Base-by-base conservation (phyloP, 108 stramenopile species). In the Fistulifera pelliculosa region DNA sequence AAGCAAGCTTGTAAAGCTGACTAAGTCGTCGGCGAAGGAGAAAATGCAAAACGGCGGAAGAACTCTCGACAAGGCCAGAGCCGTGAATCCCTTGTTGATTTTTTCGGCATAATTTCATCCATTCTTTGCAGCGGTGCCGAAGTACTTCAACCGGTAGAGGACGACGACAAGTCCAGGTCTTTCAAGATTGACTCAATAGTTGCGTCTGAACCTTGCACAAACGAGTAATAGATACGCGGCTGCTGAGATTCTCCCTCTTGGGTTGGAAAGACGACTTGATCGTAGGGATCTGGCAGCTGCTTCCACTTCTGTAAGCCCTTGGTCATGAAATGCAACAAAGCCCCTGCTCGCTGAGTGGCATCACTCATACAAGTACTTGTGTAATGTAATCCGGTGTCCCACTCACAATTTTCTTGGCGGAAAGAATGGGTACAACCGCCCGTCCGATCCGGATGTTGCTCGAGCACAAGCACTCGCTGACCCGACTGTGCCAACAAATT, bases 351-450 rank as follows among this genome's bases (percentile, higher is more conserved):
- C 31, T 35, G 31, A 35, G 31, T 35, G 31, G 62, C 27, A 63
- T 35, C 31, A 35, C 31, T 17, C 17, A 21, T 60, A 22, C 56
- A 47, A 6, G 68, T 35, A 35, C 31, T 35, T 3, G 31, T 75
- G 58, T 79, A 79, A 47, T 79, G 78, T 2, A 79, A 41, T 39
- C 78, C 78, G 3, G 78, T 69, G 27, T 72, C 78, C 66, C 66
- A 79, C 38, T 79, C 78, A 28, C 70, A 79, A 24, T 45, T 51
- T 19, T 66, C 28, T 16, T 65, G 38, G 3, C 71, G 41, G 47
- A 79, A 79, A 16, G 74, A 60, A 51, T 79, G 78, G 11, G 70
- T 71, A 38, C 67, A 79, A 22, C 77, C 77, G 47, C 77, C 77
- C 22, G 73, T 74, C 15, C 26, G 22, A 35, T 35, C 31, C 15